Evolutionary conservation across 257 asterid genomes (phyloP).

Genomic region (Handroanthus guayacan): DNA sequence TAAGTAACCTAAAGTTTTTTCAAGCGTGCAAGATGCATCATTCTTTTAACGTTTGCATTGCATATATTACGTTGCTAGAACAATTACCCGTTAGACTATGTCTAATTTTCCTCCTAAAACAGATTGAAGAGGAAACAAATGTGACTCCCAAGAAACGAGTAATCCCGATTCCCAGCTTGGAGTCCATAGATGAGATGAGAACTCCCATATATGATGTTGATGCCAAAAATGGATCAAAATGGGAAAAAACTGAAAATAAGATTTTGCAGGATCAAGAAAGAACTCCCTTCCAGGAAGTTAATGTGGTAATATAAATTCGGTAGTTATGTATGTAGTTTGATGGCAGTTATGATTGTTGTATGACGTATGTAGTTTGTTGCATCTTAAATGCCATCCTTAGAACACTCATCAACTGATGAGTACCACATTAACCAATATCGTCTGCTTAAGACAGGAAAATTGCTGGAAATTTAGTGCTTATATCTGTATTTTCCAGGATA

Average conservation of each 20-base stretch:
- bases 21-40: no score
- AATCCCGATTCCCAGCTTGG: constrained; percentile 58
- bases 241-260: constrained; percentile 44
- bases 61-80: no score
- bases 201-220: constrained; percentile 39
- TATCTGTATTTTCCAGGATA: neutral
- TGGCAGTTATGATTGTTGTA: constrained; percentile 32
- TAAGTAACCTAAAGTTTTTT: no score
- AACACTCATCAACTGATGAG: constrained; percentile 46
- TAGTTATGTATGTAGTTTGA: neutral
- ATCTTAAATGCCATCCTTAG: neutral
- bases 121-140: constrained; percentile 67
- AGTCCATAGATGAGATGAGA: constrained; percentile 76
- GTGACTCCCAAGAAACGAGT: constrained; percentile 61
- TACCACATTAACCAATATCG: neutral
- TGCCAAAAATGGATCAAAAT: constrained; percentile 40
- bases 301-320: constrained; percentile 40
- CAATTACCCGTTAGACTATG: no score
- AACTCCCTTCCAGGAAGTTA: constrained; percentile 73
- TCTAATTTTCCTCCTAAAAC: constrained; percentile 27
- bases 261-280: constrained; percentile 53
- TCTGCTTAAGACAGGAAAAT: neutral
- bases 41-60: no score
- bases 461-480: neutral
- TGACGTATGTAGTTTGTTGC: constrained; percentile 33